Conservation (phyloP, 208 protist species). For the Trypanosoma grayi region DNA sequence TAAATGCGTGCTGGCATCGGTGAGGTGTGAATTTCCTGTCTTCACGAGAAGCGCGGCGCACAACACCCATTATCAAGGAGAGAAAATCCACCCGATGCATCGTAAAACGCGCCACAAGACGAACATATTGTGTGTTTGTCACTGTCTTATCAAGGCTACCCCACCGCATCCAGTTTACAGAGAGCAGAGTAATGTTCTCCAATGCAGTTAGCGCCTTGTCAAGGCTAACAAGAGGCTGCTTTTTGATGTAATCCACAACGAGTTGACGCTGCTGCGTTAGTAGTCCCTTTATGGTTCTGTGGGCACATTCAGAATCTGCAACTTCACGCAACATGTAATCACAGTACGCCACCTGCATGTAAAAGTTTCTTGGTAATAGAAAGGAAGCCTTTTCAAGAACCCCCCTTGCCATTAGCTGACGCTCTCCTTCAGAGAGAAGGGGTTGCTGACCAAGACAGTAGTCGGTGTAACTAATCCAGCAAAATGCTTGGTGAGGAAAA, state of each 20-base stretch:
- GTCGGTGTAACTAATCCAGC: constrained; percentile 29
- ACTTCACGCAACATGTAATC: constrained; percentile 28
- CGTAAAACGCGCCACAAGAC: constrained; percentile 67
- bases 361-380: constrained; percentile 24
- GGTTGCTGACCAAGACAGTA: constrained; percentile 26
- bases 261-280: constrained; percentile 37
- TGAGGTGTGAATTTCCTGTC: constrained; percentile 18
- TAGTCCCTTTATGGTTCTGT: constrained; percentile 30
- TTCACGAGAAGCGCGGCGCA: constrained; percentile 23
- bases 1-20: constrained; percentile 65
- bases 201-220: constrained; percentile 33
- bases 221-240: background rate
- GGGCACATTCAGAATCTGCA: constrained; percentile 25
- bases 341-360: constrained; percentile 22
- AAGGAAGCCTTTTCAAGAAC: constrained; percentile 25
- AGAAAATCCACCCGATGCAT: constrained; percentile 84
- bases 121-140: constrained; percentile 38
- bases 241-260: constrained; percentile 50
- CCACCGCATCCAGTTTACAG: constrained; percentile 85
- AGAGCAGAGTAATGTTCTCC: constrained; percentile 55
- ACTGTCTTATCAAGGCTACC: constrained; percentile 32
- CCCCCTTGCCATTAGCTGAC: constrained; percentile 16
- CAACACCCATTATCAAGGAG: constrained; percentile 61
- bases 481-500: constrained; percentile 58
- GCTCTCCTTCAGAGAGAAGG: constrained; percentile 24